Evolutionary conservation across 345 rosid species (phyloP).

Genomic region (Arabidopsis thaliana): DNA sequence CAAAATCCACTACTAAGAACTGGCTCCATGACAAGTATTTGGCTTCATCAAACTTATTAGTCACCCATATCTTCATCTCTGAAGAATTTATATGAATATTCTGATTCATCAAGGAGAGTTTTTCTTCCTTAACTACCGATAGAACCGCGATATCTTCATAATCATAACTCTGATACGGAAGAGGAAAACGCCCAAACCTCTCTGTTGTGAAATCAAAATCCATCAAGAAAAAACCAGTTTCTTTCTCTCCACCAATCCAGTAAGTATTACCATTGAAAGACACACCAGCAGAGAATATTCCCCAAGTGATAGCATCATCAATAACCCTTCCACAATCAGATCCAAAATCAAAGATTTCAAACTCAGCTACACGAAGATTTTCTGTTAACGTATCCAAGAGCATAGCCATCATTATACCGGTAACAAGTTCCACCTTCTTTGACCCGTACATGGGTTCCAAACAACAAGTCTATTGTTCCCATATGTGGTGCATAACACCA

Average conservation of each 20-base stretch:
- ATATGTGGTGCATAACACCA: neutral
- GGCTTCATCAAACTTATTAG: neutral
- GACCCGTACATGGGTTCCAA: neutral
- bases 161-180: neutral
- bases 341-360: neutral
- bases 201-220: neutral
- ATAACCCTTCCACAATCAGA: constrained; percentile 13
- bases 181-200: constrained; percentile 2
- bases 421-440: neutral
- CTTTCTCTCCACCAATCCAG: neutral
- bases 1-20: neutral
- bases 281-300: neutral
- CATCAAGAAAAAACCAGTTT: neutral
- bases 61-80: neutral
- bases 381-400: neutral
- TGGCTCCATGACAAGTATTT: neutral
- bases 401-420: neutral
- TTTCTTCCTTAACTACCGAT: neutral
- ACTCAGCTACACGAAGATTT: neutral
- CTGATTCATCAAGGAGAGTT: neutral
- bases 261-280: neutral
- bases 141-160: neutral
- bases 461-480: neutral
- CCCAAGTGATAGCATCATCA: neutral
- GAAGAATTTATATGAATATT: neutral